Percentiles rank a stretch among this genome's conserved stretches.
phyloP scores from a whole-genome alignment of 2,329 filamentous ascomycete genomes.

The Verticillium albo-atrum region DNA sequence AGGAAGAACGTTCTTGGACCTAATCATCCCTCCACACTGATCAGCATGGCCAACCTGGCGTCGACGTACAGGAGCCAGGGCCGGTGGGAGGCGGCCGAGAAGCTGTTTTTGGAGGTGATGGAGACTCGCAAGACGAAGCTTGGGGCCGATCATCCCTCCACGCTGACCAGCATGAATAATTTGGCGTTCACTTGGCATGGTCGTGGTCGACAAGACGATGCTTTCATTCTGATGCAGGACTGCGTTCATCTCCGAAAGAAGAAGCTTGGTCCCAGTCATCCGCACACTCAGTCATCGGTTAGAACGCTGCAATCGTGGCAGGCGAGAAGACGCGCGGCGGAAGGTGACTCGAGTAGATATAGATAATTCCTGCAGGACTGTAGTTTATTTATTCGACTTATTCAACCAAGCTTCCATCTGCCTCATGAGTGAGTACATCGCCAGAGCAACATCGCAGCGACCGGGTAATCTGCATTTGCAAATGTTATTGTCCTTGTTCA shows the following conservation, averaged over 20 bases:
- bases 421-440: too few relatives aligned
- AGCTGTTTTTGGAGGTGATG: slow-evolving; percentile 5
- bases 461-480: too few relatives aligned
- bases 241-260: not conserved
- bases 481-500: too few relatives aligned
- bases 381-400: too few relatives aligned
- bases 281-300: not conserved
- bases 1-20: slow-evolving; percentile 3
- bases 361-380: not conserved
- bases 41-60: slow-evolving; percentile 2
- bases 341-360: not conserved
- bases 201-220: not conserved
- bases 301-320: not conserved
- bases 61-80: slow-evolving; percentile 5
- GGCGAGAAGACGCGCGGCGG: not conserved
- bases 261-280: not conserved
- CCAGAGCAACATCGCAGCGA: too few relatives aligned
- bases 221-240: not conserved
- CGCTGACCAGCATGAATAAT: slow-evolving; percentile 7
- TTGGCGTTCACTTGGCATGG: slow-evolving; percentile 3
- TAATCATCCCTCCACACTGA: slow-evolving; percentile 2
- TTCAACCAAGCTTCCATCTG: too few relatives aligned
- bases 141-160: slow-evolving; percentile 5
- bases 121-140: slow-evolving; percentile 6
- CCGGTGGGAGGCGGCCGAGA: slow-evolving; percentile 11